Percentiles rank a stretch among this genome's conserved stretches.
Conservation (phyloP, 2,329 filamentous ascomycete species). For the Emergomyces pasteurianus region DNA sequence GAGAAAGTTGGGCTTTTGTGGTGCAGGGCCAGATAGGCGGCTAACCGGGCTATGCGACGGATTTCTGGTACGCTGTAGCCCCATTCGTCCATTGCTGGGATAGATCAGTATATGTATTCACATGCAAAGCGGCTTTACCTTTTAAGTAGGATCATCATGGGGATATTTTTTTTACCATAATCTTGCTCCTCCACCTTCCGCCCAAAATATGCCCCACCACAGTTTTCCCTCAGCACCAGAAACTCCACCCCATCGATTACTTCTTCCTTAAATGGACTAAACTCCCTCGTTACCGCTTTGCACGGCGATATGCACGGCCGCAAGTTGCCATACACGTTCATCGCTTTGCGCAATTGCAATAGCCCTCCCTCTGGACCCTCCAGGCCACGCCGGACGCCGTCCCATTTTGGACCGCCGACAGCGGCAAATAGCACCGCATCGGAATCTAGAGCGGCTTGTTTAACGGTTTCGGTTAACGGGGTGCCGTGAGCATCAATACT, state of each 20-base stretch:
- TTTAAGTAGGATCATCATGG: neutral
- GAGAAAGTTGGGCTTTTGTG: slow-evolving; percentile 49
- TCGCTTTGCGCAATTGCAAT: slow-evolving; percentile 71
- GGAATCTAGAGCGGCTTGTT: slow-evolving; percentile 63
- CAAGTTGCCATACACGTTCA: slow-evolving; percentile 82
- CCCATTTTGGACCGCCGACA: slow-evolving; percentile 89
- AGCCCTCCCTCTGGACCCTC: slow-evolving; percentile 83
- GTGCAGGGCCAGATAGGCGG: slow-evolving; percentile 62
- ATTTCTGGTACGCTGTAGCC: slow-evolving; percentile 73
- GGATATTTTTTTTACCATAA: slow-evolving; percentile 32
- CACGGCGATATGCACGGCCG: slow-evolving; percentile 63
- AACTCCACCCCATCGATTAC: slow-evolving; percentile 78
- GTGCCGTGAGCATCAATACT: slow-evolving; percentile 66
- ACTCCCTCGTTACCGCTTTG: slow-evolving; percentile 57
- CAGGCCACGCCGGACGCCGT: slow-evolving; percentile 48
- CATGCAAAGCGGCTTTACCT: neutral
- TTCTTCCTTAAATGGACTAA: slow-evolving; percentile 68
- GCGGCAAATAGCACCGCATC: slow-evolving; percentile 81
- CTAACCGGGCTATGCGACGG: slow-evolving; percentile 67
- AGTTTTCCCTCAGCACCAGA: slow-evolving; percentile 40
- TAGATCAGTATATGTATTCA: slow-evolving; percentile 29
- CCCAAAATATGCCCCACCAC: slow-evolving; percentile 32
- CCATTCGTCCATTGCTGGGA: slow-evolving; percentile 56
- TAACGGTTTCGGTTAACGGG: slow-evolving; percentile 65
- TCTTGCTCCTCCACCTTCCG: slow-evolving; percentile 26